phyloP scores from a whole-genome alignment of 768 basidiomycete genomes.

The Chalciporus piperatus region DNA sequence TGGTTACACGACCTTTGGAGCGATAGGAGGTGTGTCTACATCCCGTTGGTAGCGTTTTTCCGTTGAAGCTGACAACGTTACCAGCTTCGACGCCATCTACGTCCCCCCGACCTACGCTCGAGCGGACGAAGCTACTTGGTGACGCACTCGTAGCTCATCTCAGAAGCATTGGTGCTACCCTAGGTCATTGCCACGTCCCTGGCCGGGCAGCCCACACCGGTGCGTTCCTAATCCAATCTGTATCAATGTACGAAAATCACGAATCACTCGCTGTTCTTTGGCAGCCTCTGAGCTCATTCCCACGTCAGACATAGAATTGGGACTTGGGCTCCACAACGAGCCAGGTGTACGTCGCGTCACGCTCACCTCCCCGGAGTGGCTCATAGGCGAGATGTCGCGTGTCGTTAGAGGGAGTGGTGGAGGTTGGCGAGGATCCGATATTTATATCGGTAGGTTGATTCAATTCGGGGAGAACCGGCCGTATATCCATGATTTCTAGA shows the following conservation, averaged over 20 bases:
- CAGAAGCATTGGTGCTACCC: constrained; percentile 37
- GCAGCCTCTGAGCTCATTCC: too few relatives aligned
- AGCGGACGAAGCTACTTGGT: constrained; percentile 28
- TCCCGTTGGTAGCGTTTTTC: neutral
- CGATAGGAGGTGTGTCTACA: constrained; percentile 30
- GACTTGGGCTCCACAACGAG: constrained; percentile 58
- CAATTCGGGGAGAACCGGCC: too few relatives aligned
- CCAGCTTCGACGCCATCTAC: neutral
- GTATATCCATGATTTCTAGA: neutral
- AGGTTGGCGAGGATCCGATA: constrained; percentile 13
- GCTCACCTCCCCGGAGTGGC: constrained; percentile 22
- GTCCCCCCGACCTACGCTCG: constrained; percentile 11
- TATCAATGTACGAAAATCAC: too few relatives aligned
- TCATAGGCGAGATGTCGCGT: constrained; percentile 30
- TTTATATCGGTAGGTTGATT: constrained; percentile 3
- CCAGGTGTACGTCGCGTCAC: constrained; percentile 34
- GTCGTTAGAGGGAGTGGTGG: constrained; percentile 16
- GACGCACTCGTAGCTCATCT: constrained; percentile 31
- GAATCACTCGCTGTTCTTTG: too few relatives aligned
- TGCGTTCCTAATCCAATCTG: too few relatives aligned
- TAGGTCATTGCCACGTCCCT: constrained; percentile 60
- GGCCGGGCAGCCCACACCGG: constrained; percentile 24
- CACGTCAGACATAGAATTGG: too few relatives aligned
- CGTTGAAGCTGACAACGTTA: neutral
- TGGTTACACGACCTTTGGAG: constrained; percentile 40